These are phyloP conservation scores for Pterulicium gracile DNA, from an alignment of 1,284 basidiomycete genomes.

Conservation along the genomic window DNA sequence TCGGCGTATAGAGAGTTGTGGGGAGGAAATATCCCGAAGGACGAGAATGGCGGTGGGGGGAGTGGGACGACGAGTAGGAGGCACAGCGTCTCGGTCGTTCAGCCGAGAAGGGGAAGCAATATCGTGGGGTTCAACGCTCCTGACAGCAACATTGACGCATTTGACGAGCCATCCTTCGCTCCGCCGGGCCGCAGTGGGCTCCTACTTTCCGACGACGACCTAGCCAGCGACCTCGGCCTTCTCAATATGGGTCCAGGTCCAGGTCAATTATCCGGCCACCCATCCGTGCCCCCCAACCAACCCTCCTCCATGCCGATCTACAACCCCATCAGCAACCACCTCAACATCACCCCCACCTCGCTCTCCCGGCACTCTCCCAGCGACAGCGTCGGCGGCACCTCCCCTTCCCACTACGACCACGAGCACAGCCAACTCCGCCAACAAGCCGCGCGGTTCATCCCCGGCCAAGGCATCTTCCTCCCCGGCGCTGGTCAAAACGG, in stretches of 20 bases:
- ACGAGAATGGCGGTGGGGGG: conserved; percentile 47
- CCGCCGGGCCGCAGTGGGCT: conserved; percentile 36
- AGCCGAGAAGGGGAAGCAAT: conserved; percentile 54
- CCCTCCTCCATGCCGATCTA: conserved; percentile 52
- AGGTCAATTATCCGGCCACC: conserved; percentile 23
- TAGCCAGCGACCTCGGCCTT: conserved; percentile 57
- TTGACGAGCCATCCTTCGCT: conserved; percentile 24
- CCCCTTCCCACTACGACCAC: conserved; percentile 24
- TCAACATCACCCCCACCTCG: conserved; percentile 38
- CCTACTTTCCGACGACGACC: conserved; percentile 71
- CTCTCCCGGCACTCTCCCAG: conserved; percentile 47
- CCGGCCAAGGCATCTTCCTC: conserved; percentile 49
- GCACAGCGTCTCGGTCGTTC: conserved; percentile 81
- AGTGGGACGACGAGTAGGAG: conserved; percentile 78
- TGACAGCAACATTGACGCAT: conserved; percentile 37
- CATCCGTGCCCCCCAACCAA: conserved; percentile 21
- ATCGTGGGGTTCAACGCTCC: conserved; percentile 54
- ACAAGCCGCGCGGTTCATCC: conserved; percentile 47
- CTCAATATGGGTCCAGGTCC: conserved; percentile 40
- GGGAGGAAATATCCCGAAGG: conserved; percentile 48
- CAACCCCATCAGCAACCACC: conserved; percentile 47
- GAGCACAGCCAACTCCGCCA: conserved; percentile 27
- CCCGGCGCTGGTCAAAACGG: conserved; percentile 11
- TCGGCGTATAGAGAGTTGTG: conserved; percentile 60
- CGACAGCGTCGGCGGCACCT: conserved; percentile 37